These are phyloP conservation scores for Pyrenophora graminea DNA, from an alignment of 2,329 filamentous ascomycete genomes.

Conservation along the genomic window DNA sequence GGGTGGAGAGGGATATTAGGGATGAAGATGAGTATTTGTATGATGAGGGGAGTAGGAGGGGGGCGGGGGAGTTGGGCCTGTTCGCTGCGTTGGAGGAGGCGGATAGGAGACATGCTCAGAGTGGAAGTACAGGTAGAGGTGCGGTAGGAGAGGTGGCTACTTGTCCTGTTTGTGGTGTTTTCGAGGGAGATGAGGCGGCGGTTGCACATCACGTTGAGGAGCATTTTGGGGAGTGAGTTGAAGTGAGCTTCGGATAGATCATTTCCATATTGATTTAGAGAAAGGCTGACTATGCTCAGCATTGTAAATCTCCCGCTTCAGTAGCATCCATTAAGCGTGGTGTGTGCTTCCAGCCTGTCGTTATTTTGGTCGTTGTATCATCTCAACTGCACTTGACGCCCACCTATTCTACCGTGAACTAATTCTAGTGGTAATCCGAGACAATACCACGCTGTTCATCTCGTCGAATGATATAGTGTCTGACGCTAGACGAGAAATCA, in stretches of 20 bases:
- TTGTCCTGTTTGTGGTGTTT: slow-evolving; percentile 69
- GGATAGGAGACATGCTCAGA: slow-evolving; percentile 31
- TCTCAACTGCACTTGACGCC: no score
- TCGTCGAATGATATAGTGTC: background rate
- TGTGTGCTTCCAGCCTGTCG: no score
- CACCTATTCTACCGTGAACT: no score
- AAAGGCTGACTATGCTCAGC: no score
- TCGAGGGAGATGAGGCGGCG: slow-evolving; percentile 70
- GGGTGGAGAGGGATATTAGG: slow-evolving; percentile 34
- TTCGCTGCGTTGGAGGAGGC: slow-evolving; percentile 36
- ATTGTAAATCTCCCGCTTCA: no score
- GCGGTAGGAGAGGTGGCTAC: slow-evolving; percentile 33
- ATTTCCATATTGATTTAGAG: no score
- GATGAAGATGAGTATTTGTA: slow-evolving; percentile 39
- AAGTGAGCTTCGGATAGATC: no score
- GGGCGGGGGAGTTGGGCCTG: slow-evolving; percentile 14
- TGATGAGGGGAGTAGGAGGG: slow-evolving; percentile 24
- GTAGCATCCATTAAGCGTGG: no score
- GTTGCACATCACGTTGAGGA: slow-evolving; percentile 68
- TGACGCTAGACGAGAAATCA: background rate
- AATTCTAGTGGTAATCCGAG: background rate
- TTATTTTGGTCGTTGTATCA: no score
- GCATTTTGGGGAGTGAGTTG: slow-evolving; percentile 52
- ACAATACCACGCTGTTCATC: background rate
- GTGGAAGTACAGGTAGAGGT: slow-evolving; percentile 8